Base-by-base conservation (phyloP, 1,284 basidiomycete species). In the Papiliotrema nemorosa region DNA sequence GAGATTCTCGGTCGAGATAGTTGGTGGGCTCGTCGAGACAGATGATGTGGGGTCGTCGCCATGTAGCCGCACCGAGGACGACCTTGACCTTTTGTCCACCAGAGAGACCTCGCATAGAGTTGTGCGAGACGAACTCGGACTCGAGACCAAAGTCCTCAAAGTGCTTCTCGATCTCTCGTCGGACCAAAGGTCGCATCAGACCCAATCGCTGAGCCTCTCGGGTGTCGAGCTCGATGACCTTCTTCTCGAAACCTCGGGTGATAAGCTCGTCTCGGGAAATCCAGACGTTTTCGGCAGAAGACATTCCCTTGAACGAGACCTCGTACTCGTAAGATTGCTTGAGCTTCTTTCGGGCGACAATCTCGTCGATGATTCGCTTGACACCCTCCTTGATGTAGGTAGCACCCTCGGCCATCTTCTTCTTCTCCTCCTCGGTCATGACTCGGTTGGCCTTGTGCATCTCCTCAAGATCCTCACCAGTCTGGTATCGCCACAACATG, bases 31-130 rank as follows among this genome's bases (percentile, higher is more conserved):
- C 94, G 77, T 97, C 94, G 73, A 98, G 80, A 76, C 92, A 92
- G 77, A 98, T 88, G 76, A 97, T 78, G 81, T 98, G 96, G 55
- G 94, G 96, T 64, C 92, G 87, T 75, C 92, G 90, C 92, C 93
- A 97, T 42, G 92, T 97, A 43, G 94, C 91, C 64, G 94, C 92
- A 78, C 91, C 93, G 66, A 97, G 89, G 24, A 97, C 94, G 67
- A 98, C 93, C 84, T 97, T 97, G 75, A 97, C 93, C 82, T 98
- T 98, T 79, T 99, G 96, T 76, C 96, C 96, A 78, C 96, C 96
- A 54, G 91, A 96, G 46, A 97, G 85, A 84, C 93, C 93, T 58
- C 90, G 83, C 90, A 93, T 94, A 64, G 84, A 86, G 83, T 93
- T 93, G 83, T 97, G 92, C 33, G 89, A 89, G 62, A 93, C 90